A percentile compares a stretch with the other conserved stretches of the same genome.
These are phyloP conservation scores for Aureobasidium vineae DNA, from an alignment of 2,329 filamentous ascomycete genomes.

Conservation along the genomic window DNA sequence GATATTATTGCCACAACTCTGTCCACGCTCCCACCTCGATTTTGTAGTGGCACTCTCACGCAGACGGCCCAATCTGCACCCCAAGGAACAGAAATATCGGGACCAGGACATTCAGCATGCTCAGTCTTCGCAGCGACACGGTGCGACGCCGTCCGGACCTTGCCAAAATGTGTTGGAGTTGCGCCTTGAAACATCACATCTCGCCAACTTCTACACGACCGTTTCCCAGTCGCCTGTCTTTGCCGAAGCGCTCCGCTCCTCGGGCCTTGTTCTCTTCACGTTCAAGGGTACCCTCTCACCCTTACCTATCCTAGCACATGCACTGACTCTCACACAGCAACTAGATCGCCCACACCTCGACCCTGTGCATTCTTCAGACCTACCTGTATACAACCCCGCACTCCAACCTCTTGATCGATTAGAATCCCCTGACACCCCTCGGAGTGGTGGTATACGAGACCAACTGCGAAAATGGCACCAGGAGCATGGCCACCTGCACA, in stretches of 20 bases:
- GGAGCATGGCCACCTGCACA: conserved; percentile 38
- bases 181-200: conserved; percentile 24
- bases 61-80: background rate
- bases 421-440: background rate
- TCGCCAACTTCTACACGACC: background rate
- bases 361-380: background rate
- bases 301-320: no score
- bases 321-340: background rate
- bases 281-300: background rate
- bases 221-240: background rate
- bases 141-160: conserved; percentile 3
- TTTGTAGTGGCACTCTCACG: no score
- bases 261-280: background rate
- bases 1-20: background rate
- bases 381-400: conserved; percentile 7
- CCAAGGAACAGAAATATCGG: background rate
- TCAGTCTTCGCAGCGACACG: conserved; percentile 14
- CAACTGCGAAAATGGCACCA: conserved; percentile 47
- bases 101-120: background rate
- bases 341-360: background rate
- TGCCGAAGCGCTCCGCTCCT: background rate
- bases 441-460: conserved; percentile 36
- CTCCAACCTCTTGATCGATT: background rate
- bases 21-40: background rate
- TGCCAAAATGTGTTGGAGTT: conserved; percentile 28